Percentiles rank a stretch among this genome's conserved stretches.
These are phyloP conservation scores for Irpex rosettiformis DNA, from an alignment of 1,284 basidiomycete species.

Conservation along the genomic window DNA sequence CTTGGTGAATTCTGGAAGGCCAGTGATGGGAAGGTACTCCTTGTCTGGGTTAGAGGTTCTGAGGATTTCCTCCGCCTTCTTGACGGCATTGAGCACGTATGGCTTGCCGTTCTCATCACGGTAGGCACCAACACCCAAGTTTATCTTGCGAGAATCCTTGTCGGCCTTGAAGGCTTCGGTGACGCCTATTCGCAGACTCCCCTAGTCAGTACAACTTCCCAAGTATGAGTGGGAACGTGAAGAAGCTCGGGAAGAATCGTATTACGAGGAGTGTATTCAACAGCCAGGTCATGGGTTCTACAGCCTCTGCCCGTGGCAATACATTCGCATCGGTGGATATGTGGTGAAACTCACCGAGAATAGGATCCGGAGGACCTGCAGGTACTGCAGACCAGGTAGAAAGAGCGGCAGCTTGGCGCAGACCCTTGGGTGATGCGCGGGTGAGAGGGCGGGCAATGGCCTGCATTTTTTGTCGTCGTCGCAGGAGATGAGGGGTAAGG, in stretches of 20 bases:
- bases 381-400: slow-evolving; percentile 85
- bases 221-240: not conserved
- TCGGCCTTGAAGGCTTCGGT: slow-evolving; percentile 96
- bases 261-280: not conserved
- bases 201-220: not conserved
- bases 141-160: slow-evolving; percentile 90
- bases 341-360: slow-evolving; percentile 68
- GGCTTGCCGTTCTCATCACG: slow-evolving; percentile 95
- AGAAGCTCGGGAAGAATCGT: not conserved
- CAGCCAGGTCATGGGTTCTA: not conserved
- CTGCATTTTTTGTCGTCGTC: slow-evolving; percentile 27
- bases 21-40: slow-evolving; percentile 97
- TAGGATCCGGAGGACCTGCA: slow-evolving; percentile 90
- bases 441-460: slow-evolving; percentile 33
- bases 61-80: slow-evolving; percentile 87
- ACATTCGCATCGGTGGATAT: not conserved
- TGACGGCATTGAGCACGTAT: slow-evolving; percentile 88
- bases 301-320: not conserved
- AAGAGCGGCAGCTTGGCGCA: slow-evolving; percentile 35
- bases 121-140: slow-evolving; percentile 95
- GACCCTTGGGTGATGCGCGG: slow-evolving; percentile 27
- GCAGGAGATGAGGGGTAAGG: slow-evolving; percentile 13
- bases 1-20: slow-evolving; percentile 85
- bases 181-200: slow-evolving; percentile 50
- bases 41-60: slow-evolving; percentile 79